Base-by-base conservation (phyloP, 2,329 filamentous ascomycete species). In the Aureobasidium sp. region DNA sequence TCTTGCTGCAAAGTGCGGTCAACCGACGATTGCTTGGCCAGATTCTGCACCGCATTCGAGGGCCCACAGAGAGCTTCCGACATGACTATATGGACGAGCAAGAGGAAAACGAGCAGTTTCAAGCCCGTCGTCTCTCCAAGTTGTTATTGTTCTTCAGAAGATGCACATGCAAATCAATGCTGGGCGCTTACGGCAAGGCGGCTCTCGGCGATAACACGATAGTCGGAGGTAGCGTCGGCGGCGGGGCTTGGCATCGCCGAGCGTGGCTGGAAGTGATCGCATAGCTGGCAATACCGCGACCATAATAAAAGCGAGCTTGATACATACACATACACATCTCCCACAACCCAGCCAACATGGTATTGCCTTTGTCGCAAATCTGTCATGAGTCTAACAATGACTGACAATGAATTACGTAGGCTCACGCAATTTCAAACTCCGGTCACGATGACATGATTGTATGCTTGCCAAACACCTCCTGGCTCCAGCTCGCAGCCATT, bases 381-480 rank as follows among this genome's bases (percentile, higher is more conserved):
- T 24, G 3, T 37, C 21, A 38, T 11, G 10, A 4, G n/a, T n/a
- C n/a, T 10, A 4, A 14, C 0, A 30, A 16, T 58, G 60, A 30
- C 37, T 52, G 32, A 56, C 55, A 54, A 22, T 42, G 47, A 60
- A 49, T 57, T 11, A 47, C 16, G 8, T 67, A 85, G 83, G 79
- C 85, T 56, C 86, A 90, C 76, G 83, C 88, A 64, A 90, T 90
- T 72, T 81, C 85, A 60, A 90, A 88, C 71, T 86, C 85, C 58
- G 86, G 86, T 67, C 93, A 98, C 77, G 91, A 97, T 85, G 91
- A 96, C 71, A 97, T 97, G 91, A 96, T 98, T 80, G 91, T 97
- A 90, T 66, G 88, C 82, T 62, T 55, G 48, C 42, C 30, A 34
- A 14, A 37, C 37, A 22, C 44, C n/a, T 42, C 45, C 38, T 38